These are phyloP conservation scores for Cladosporium phlei DNA, from an alignment of 2,329 filamentous ascomycete genomes.

Conservation along the genomic window DNA sequence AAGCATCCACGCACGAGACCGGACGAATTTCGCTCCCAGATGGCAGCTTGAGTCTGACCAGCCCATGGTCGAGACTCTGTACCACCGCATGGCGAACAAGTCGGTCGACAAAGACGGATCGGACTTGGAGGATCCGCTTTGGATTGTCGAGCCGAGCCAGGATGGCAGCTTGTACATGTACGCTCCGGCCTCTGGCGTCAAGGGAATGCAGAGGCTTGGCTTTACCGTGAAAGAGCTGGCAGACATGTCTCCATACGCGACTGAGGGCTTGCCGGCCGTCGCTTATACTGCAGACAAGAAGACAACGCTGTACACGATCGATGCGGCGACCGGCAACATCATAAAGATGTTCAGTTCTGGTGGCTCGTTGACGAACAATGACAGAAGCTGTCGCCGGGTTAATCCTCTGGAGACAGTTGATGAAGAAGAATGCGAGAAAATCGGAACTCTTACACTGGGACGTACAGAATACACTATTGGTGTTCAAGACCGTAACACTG, in stretches of 20 bases:
- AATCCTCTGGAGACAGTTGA: conserved; percentile 54
- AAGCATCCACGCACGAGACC: conserved; percentile 85
- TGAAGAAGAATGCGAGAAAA: conserved; percentile 69
- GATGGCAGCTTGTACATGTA: conserved; percentile 86
- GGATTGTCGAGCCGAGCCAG: conserved; percentile 88
- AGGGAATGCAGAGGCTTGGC: conserved; percentile 59
- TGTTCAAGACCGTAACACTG: conserved; percentile 70
- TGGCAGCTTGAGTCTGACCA: conserved; percentile 82
- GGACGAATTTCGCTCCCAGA: conserved; percentile 74
- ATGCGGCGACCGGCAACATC: conserved; percentile 77
- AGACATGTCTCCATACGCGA: conserved; percentile 70
- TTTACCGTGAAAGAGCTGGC: conserved; percentile 81
- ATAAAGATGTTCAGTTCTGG: conserved; percentile 77
- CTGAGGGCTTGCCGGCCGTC: conserved; percentile 64
- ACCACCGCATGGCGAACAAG: conserved; percentile 63
- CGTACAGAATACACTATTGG: conserved; percentile 85
- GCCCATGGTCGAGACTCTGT: conserved; percentile 85
- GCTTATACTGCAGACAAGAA: conserved; percentile 90
- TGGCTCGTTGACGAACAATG: conserved; percentile 60
- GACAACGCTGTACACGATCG: conserved; percentile 81
- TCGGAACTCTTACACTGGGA: conserved; percentile 75
- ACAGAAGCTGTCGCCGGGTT: conserved; percentile 69
- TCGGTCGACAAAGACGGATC: conserved; percentile 58
- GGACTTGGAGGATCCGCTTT: conserved; percentile 78
- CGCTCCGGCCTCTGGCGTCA: conserved; percentile 57